Percentiles rank a stretch among this genome's conserved stretches.
phyloP scores from a whole-genome alignment of 805 yeast species.

The Suhomyces emberorum region DNA sequence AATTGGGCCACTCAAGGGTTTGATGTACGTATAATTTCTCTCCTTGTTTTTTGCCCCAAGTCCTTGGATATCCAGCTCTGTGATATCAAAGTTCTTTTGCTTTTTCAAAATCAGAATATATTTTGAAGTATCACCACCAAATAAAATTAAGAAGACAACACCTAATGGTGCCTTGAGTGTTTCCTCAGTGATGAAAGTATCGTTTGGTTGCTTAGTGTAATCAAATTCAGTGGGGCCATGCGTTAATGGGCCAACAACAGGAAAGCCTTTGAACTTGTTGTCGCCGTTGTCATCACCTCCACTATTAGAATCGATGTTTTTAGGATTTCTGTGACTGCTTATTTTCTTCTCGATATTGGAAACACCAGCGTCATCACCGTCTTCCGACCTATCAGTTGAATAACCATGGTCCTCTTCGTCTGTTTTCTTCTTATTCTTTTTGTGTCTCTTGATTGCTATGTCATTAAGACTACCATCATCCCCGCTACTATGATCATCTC shows the following conservation, averaged over 20 bases:
- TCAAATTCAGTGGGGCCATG: constrained; percentile 58
- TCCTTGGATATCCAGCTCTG: constrained; percentile 27
- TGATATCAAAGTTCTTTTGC: constrained; percentile 24
- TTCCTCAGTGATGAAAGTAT: constrained; percentile 54
- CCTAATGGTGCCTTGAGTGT: constrained; percentile 73
- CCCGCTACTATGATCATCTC: constrained; percentile 17
- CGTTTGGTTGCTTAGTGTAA: constrained; percentile 44
- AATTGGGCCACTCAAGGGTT: constrained; percentile 73
- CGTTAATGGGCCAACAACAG: constrained; percentile 59
- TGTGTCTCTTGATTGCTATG: constrained; percentile 5
- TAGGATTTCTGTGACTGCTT: neutral
- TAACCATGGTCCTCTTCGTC: constrained; percentile 20
- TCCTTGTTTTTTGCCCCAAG: constrained; percentile 37
- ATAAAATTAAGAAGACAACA: constrained; percentile 62
- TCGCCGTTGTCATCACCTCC: constrained; percentile 3
- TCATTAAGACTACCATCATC: constrained; percentile 15
- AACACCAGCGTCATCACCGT: constrained; percentile 3
- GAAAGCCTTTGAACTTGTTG: constrained; percentile 36
- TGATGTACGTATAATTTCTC: constrained; percentile 63
- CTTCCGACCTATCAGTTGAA: constrained; percentile 7
- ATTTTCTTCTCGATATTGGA: constrained; percentile 1
- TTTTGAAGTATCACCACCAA: constrained; percentile 52
- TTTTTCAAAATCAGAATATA: constrained; percentile 38
- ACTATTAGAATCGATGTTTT: neutral
- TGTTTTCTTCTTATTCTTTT: constrained; percentile 16